Base-by-base conservation (phyloP, 2,329 filamentous ascomycete genomes). In the Cladosporium oxysporum region DNA sequence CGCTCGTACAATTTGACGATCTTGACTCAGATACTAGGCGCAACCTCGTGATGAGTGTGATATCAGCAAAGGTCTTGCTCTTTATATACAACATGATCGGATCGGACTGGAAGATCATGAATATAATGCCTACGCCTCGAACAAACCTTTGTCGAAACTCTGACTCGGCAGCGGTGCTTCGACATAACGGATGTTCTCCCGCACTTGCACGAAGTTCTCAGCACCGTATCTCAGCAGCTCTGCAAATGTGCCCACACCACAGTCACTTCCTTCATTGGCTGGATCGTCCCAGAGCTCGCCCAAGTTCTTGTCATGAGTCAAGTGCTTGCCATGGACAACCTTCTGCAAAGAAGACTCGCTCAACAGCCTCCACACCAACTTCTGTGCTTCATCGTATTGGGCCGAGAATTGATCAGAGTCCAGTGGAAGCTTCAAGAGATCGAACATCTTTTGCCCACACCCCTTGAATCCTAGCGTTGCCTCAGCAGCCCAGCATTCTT, bases 171-270 rank as follows among this genome's bases (percentile, higher is more conserved):
- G 41, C 31, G 44, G 53, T 33, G 63, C 55, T 28, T 67, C 55
- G 35, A 68, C 62, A 47, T 50, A 66, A 14, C 44, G 65, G 47
- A 69, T 65, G 7, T 55, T 44, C 6, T 64, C 59, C 35, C 68
- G 53, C 12, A 69, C 71, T 68, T 76, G 74, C 57, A 72, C 71
- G 58, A 75, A 75, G 68, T 75, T 69, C n/a, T 71, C 67, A 37
- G 66, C 70, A 10, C 73, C 75, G 65, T 76, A 75, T 63, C 75
- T 71, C 37, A 76, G 64, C 28, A 74, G 50, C 67, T 71, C 72
- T 14, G 70, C 74, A 68, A 75, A 76, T 2, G 74, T 76, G n/a
- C 74, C 75, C 29, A 60, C 49, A 58, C 71, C 68, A 47, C 66
- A 62, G 47, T 76, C 74, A 29, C 67, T 69, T 29, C 70, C 65